Conservation (phyloP, 2,329 filamentous ascomycete species). For the Trichoderma semiorbis region DNA sequence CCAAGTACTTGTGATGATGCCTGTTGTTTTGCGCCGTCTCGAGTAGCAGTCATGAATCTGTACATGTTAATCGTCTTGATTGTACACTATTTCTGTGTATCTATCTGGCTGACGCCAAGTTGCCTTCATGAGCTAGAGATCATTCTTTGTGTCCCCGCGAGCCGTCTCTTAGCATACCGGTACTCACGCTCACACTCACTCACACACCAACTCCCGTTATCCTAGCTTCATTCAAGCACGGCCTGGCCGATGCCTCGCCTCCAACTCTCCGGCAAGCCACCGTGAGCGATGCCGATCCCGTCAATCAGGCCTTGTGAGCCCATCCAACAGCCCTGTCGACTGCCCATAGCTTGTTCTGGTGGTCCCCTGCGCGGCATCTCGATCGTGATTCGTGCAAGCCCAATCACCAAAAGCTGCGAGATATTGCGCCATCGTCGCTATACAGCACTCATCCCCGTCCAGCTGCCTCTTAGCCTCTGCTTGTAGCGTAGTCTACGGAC, state of each 20-base stretch:
- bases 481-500: background rate
- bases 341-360: background rate
- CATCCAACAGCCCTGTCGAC: constrained; percentile 8
- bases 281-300: background rate
- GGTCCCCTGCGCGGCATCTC: background rate
- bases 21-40: background rate
- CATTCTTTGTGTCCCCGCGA: background rate
- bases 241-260: constrained; percentile 11
- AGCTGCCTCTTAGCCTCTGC: background rate
- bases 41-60: background rate
- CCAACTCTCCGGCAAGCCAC: constrained; percentile 14
- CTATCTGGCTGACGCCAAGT: background rate
- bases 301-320: background rate
- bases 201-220: background rate
- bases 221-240: constrained; percentile 2
- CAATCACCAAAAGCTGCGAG: constrained; percentile 17
- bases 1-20: background rate
- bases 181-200: background rate
- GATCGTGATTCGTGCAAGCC: constrained; percentile 12
- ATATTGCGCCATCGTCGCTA: constrained; percentile 18
- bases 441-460: background rate
- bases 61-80: background rate
- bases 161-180: background rate
- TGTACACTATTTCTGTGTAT: background rate
- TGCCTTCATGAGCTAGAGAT: background rate